These are phyloP conservation scores for Fusarium nygamai DNA, from an alignment of 2,329 filamentous ascomycete species.

Conservation along the genomic window DNA sequence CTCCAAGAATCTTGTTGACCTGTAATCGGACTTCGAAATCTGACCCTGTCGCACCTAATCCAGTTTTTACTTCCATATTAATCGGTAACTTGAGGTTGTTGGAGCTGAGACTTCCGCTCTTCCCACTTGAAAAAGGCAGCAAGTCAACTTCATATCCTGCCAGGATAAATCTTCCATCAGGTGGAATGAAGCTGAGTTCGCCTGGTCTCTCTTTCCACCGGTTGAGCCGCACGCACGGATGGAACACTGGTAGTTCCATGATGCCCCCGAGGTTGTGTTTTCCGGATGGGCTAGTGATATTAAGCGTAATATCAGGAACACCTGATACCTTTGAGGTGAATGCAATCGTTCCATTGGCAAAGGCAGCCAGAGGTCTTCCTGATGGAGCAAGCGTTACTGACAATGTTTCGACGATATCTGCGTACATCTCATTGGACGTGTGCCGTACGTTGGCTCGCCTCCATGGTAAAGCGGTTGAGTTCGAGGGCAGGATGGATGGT, in stretches of 20 bases:
- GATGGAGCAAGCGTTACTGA: conserved; percentile 90
- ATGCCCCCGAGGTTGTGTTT: conserved; percentile 78
- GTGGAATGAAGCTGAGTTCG: conserved; percentile 94
- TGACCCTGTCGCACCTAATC: conserved; percentile 76
- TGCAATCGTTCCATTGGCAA: conserved; percentile 90
- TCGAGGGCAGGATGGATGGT: conserved; percentile 55
- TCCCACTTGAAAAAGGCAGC: conserved; percentile 73
- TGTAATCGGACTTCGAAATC: conserved; percentile 90
- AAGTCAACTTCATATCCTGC: conserved; percentile 95
- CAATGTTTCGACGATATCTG: conserved; percentile 92
- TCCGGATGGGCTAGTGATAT: conserved; percentile 82
- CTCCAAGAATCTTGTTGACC: conserved; percentile 71
- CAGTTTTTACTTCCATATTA: conserved; percentile 81
- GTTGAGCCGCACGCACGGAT: conserved; percentile 92
- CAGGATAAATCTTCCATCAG: conserved; percentile 92
- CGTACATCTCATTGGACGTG: conserved; percentile 96
- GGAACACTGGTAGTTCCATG: conserved; percentile 91
- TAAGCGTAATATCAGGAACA: conserved; percentile 87
- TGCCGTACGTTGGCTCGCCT: conserved; percentile 90
- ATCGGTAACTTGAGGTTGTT: conserved; percentile 83
- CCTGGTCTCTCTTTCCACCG: conserved; percentile 90
- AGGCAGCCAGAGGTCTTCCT: conserved; percentile 84
- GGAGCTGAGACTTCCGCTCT: conserved; percentile 62
- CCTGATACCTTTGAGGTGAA: conserved; percentile 97
- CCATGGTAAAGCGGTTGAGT: conserved; percentile 78